Evolutionary conservation across 768 basidiomycete genomes (phyloP).

Genomic region (Cytidiella melzeri): DNA sequence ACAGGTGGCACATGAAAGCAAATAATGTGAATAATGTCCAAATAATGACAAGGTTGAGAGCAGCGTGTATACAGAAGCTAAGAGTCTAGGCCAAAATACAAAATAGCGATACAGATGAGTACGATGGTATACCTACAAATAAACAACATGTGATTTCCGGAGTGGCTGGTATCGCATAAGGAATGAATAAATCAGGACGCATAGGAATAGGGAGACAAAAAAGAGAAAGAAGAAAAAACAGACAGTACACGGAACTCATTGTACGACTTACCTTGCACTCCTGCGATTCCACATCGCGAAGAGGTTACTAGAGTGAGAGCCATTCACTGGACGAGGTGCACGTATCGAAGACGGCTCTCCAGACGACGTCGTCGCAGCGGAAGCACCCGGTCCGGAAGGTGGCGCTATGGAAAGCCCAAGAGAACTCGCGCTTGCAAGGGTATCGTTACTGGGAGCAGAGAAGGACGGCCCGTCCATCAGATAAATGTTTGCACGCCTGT

Average conservation of each 20-base stretch:
- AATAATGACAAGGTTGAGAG: too few species aligned
- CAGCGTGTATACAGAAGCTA: too few species aligned
- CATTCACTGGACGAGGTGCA: conserved; percentile 10
- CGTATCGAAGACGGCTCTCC: conserved; percentile 9
- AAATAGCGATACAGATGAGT: background rate
- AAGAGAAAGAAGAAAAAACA: background rate
- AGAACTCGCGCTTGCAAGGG: conserved; percentile 1
- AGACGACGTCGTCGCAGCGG: conserved; percentile 7
- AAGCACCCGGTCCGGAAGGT: conserved; percentile 1
- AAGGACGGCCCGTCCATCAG: background rate
- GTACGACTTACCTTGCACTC: background rate
- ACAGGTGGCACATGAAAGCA: too few species aligned
- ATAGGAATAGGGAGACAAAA: background rate
- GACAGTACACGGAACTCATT: background rate
- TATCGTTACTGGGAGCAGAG: background rate
- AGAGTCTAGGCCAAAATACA: too few species aligned
- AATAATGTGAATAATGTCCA: too few species aligned
- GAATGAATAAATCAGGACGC: background rate
- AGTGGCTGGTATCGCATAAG: background rate
- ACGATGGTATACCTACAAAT: background rate
- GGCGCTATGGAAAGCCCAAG: conserved; percentile 9
- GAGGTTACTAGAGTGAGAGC: conserved; percentile 1
- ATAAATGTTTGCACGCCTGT: background rate
- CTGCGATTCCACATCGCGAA: conserved; percentile 4
- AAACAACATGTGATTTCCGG: background rate